Evolutionary conservation across 345 rosid genomes (phyloP), one percentile per base, ranked within the genome.

Genomic region (Triadica sebifera): DNA sequence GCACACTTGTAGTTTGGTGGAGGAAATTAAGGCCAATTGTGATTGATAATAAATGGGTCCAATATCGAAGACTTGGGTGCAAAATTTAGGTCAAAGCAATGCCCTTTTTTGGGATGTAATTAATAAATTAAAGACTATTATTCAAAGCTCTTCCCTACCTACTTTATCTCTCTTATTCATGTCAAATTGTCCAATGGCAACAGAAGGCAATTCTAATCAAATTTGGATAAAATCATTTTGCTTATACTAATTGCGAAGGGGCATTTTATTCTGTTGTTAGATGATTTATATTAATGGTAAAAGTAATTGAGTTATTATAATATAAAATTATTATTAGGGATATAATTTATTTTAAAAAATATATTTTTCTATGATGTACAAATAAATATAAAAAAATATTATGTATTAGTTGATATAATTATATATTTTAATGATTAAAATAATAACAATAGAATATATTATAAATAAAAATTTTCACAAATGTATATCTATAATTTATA

Each of bases 11-110:
- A 19, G 77, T 67, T 75, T 75, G 80, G 79, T 52, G 75, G 71
- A 70, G 78, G 71, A 69, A 71, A 51, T 70, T 49, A 61, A 69
- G 76, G 72, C 70, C 66, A 57, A 39, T 70, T 50, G 64, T 67
- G 56, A 53, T 68, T 51, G 69, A 25, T 63, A 50, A 41, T 24
- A 60, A 72, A 69, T 16, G 52, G 73, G 75, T 38, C 78, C 65
- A 70, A 73, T n/a, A 55, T 46, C 45, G 53, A n/a, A 22, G 65
- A 2, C 53, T 50, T 72, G 55, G 34, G 61, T 72, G 59, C 47
- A 75, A 72, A 34, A 22, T 76, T 60, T 46, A 60, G 80, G 69
- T 79, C 77, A 77, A 78, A 74, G 77, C 69, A 62, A 51, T 65
- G 59, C 49, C 77, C 65, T 77, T 60, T 67, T 82, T 70, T 73